Evolutionary conservation across 345 rosid genomes (phyloP).

Genomic region (Populus euphratica): DNA sequence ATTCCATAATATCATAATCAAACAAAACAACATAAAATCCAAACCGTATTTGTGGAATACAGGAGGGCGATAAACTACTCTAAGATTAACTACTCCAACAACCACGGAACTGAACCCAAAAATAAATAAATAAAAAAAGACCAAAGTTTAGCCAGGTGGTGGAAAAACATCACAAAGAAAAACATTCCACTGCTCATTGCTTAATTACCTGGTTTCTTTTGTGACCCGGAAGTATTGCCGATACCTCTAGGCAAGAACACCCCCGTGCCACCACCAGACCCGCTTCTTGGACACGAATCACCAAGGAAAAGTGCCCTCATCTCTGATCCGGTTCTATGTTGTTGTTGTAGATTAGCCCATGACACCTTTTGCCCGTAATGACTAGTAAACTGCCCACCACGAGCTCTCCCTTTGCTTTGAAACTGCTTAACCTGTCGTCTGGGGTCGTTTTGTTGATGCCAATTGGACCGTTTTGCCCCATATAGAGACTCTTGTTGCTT

Average conservation of each 20-base stretch:
- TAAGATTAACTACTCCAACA: constrained; percentile 21
- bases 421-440: constrained; percentile 12
- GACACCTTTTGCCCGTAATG: constrained; percentile 15
- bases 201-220: constrained; percentile 54
- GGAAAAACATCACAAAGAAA: not conserved
- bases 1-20: constrained; percentile 14
- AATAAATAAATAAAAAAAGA: not conserved
- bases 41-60: constrained; percentile 6
- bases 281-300: constrained; percentile 40
- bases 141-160: not conserved
- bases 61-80: constrained; percentile 5
- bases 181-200: not conserved
- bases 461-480: not conserved
- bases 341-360: constrained; percentile 23
- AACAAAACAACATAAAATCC: not conserved
- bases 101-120: not conserved
- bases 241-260: constrained; percentile 75
- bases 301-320: constrained; percentile 63
- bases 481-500: constrained; percentile 13
- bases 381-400: not conserved
- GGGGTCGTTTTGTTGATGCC: constrained; percentile 7
- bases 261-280: constrained; percentile 69
- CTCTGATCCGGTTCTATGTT: constrained; percentile 41
- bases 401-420: constrained; percentile 23
- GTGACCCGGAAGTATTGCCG: constrained; percentile 40